Evolutionary conservation across 1,284 basidiomycete genomes (phyloP).

Genomic region (Tylopilus sp.): DNA sequence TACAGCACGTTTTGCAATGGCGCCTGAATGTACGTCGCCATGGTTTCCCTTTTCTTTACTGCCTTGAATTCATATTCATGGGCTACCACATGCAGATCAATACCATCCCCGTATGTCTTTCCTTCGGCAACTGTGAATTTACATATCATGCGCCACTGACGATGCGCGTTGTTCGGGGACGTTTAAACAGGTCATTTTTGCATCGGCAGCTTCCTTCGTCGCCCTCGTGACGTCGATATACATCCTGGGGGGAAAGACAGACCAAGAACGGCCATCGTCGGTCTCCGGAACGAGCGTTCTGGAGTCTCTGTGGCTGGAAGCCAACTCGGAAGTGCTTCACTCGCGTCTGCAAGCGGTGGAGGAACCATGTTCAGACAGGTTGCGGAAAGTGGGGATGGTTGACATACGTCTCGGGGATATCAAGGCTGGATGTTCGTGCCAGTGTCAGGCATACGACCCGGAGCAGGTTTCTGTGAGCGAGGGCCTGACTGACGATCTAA

Average conservation of each 20-base stretch:
- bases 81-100: not conserved
- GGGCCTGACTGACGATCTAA: no score
- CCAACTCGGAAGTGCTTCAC: not conserved
- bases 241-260: not conserved
- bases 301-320: not conserved
- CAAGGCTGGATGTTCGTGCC: not conserved
- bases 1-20: not conserved
- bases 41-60: not conserved
- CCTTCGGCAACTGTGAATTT: not conserved
- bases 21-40: not conserved
- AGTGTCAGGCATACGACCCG: not conserved
- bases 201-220: not conserved
- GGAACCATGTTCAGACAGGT: not conserved
- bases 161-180: no score
- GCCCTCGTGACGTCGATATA: not conserved
- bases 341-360: not conserved
- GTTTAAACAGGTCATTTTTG: not conserved
- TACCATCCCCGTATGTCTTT: not conserved
- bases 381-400: constrained; percentile 3
- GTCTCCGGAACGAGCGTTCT: not conserved
- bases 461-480: not conserved
- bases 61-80: not conserved
- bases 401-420: not conserved
- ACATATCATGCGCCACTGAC: not conserved
- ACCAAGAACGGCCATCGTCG: not conserved